These are phyloP conservation scores for Carex myosuroides DNA, from an alignment of 176 grass and related monocot genomes.

Conservation along the genomic window DNA sequence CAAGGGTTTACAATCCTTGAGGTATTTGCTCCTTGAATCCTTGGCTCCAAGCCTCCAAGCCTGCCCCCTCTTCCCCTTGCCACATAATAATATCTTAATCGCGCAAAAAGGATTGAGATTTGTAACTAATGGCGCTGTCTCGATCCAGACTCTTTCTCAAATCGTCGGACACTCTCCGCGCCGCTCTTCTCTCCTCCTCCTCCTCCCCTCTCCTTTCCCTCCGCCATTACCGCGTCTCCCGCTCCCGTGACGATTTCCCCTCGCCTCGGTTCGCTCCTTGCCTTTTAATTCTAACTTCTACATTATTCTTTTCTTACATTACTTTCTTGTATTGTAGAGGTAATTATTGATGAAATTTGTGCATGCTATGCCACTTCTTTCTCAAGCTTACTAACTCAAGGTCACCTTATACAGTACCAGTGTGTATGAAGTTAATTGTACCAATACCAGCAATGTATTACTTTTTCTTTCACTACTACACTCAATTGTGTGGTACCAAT, in stretches of 20 bases:
- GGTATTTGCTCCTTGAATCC: neutral
- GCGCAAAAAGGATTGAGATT: neutral
- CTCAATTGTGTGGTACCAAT: neutral
- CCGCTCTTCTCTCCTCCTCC: conserved; percentile 12
- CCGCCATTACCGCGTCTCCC: conserved; percentile 20
- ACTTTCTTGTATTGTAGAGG: neutral
- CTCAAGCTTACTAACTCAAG: neutral
- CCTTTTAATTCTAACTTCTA: neutral
- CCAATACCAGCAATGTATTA: neutral
- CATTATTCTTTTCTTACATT: neutral
- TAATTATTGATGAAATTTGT: neutral
- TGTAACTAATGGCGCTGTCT: conserved; percentile 10
- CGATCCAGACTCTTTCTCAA: conserved; percentile 22
- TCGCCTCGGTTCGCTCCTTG: neutral
- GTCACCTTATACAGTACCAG: neutral
- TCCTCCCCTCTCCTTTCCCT: conserved; percentile 10
- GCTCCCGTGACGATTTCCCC: conserved; percentile 22
- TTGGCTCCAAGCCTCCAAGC: neutral
- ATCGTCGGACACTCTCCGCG: conserved; percentile 5
- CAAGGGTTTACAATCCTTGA: too few species aligned
- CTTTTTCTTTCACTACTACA: neutral
- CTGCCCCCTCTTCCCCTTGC: neutral
- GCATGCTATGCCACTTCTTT: neutral
- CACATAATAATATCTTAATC: neutral
- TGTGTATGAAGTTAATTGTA: neutral